phyloP scores from a whole-genome alignment of 768 basidiomycete genomes.

The Clitopilus hobsonii region DNA sequence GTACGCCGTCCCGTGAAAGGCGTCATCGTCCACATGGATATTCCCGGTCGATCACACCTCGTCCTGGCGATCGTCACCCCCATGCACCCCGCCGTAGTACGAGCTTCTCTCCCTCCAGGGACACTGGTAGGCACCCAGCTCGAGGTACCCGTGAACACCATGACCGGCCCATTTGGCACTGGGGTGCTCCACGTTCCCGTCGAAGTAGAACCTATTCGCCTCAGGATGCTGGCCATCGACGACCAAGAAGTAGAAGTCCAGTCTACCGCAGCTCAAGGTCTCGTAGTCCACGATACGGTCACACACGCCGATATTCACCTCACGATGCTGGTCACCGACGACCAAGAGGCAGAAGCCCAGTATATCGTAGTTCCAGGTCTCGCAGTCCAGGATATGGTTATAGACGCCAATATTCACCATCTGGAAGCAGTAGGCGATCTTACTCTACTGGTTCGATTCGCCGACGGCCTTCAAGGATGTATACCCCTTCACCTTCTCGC shows the following conservation, averaged over 20 bases:
- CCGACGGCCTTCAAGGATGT: neutral
- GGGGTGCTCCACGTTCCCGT: neutral
- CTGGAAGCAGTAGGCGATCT: slow-evolving; percentile 3
- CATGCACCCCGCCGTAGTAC: neutral
- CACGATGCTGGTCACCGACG: slow-evolving; percentile 3
- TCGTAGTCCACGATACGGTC: slow-evolving; percentile 6
- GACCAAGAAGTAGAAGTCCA: neutral
- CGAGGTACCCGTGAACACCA: slow-evolving; percentile 14
- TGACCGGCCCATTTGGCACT: slow-evolving; percentile 14
- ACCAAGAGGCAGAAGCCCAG: neutral
- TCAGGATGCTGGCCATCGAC: slow-evolving; percentile 3
- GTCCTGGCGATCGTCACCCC: neutral
- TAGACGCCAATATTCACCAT: neutral
- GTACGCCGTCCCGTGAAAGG: neutral
- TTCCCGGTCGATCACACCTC: neutral
- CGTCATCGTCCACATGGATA: neutral
- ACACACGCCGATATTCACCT: neutral
- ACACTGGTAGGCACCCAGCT: slow-evolving; percentile 1
- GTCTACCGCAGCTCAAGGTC: slow-evolving; percentile 9
- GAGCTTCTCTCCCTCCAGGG: slow-evolving; percentile 5
- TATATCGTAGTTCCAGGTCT: slow-evolving; percentile 9
- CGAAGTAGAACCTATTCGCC: slow-evolving; percentile 7
- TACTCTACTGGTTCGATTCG: neutral
- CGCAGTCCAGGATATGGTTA: slow-evolving; percentile 5
- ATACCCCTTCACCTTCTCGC: neutral